Evolutionary conservation across 441 rosid genomes (phyloP).

Genomic region (Sinapis alba): DNA sequence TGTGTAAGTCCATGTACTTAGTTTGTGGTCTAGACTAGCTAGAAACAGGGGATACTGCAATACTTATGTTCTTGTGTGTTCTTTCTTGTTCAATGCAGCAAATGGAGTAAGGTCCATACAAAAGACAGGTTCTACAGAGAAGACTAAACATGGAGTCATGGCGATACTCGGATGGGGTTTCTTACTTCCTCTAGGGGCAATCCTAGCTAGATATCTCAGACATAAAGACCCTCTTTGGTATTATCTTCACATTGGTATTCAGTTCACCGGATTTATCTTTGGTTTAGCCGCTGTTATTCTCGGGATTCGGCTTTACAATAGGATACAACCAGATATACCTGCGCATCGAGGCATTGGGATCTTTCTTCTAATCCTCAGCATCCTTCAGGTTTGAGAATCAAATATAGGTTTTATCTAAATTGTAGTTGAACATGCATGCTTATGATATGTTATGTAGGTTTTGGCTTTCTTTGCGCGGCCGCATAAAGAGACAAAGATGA

Average conservation of each 20-base stretch:
- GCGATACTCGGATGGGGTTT: conserved; percentile 81
- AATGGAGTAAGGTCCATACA: conserved; percentile 41
- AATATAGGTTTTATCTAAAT: background rate
- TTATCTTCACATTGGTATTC: conserved; percentile 71
- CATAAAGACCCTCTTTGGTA: conserved; percentile 91
- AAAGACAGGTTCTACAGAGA: conserved; percentile 42
- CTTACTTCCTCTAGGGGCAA: conserved; percentile 78
- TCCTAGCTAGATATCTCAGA: conserved; percentile 76
- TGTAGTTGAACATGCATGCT: conserved; percentile 1
- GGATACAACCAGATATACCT: conserved; percentile 52
- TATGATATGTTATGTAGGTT: conserved; percentile 44
- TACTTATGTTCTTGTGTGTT: background rate
- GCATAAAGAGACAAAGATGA: conserved; percentile 66
- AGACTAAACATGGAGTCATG: conserved; percentile 74
- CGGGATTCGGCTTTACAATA: conserved; percentile 67
- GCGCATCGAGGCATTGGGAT: conserved; percentile 89
- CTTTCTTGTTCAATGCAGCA: conserved; percentile 26
- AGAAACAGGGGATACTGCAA: background rate
- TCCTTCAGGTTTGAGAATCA: conserved; percentile 71
- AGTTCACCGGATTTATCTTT: conserved; percentile 72
- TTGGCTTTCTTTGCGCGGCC: conserved; percentile 86
- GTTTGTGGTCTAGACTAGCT: background rate
- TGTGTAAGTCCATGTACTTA: background rate
- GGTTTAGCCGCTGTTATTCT: conserved; percentile 67
- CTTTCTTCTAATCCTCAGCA: conserved; percentile 61